Evolutionary conservation across 1,139 yeast genomes (phyloP).

Genomic region (Scheffersomyces lignicola): DNA sequence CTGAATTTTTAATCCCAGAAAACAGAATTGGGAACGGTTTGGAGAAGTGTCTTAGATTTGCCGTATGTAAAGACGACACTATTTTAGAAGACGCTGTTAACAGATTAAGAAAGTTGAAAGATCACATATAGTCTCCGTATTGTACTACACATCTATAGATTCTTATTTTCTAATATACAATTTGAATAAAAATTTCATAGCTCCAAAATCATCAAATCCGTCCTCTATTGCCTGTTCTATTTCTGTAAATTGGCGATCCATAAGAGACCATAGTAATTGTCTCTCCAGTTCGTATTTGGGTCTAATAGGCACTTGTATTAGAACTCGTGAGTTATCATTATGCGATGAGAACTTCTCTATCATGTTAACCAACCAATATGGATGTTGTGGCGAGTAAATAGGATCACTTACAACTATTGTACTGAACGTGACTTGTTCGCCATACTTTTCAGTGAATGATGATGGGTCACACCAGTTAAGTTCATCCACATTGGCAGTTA

Average conservation of each 20-base stretch:
- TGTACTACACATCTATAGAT: slow-evolving; percentile 4
- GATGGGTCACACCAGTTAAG: slow-evolving; percentile 77
- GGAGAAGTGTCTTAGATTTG: slow-evolving; percentile 86
- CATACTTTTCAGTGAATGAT: slow-evolving; percentile 27
- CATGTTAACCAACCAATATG: slow-evolving; percentile 66
- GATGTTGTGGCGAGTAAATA: slow-evolving; percentile 80
- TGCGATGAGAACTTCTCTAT: slow-evolving; percentile 45
- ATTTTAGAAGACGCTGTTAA: slow-evolving; percentile 78
- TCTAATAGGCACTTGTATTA: slow-evolving; percentile 77
- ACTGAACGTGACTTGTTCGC: slow-evolving; percentile 33
- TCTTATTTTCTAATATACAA: slow-evolving; percentile 18
- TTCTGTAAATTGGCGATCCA: slow-evolving; percentile 33
- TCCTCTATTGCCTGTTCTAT: slow-evolving; percentile 39
- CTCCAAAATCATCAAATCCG: slow-evolving; percentile 89
- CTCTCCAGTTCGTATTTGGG: slow-evolving; percentile 67
- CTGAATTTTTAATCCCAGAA: slow-evolving; percentile 71
- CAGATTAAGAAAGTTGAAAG: slow-evolving; percentile 67
- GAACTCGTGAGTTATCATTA: slow-evolving; percentile 40
- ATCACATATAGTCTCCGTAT: slow-evolving; percentile 43
- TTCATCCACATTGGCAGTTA: slow-evolving; percentile 42
- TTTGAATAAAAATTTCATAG: slow-evolving; percentile 60
- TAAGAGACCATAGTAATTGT: slow-evolving; percentile 53
- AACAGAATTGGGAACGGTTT: slow-evolving; percentile 71
- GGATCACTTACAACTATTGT: slow-evolving; percentile 83
- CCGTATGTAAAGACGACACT: slow-evolving; percentile 90